These are phyloP conservation scores for Lactarius sanguifluus DNA, from an alignment of 768 basidiomycete species.

Conservation along the genomic window DNA sequence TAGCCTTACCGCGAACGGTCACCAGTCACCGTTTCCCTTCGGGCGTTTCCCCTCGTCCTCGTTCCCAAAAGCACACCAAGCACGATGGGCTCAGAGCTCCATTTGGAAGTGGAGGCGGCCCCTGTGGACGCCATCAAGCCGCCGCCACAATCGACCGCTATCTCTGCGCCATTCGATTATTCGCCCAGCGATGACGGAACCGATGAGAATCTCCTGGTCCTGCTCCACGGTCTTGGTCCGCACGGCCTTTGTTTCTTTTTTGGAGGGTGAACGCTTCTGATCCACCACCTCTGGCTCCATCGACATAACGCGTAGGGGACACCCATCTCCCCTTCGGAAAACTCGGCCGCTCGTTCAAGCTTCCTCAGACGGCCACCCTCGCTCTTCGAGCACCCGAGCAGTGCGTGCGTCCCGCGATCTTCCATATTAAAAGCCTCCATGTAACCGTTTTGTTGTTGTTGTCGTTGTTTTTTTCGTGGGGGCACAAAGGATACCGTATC, in stretches of 20 bases:
- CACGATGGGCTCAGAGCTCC: slow-evolving; percentile 22
- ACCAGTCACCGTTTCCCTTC: not conserved
- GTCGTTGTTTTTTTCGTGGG: not conserved
- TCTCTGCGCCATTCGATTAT: slow-evolving; percentile 65
- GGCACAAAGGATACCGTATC: slow-evolving; percentile 62
- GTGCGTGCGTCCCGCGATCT: slow-evolving; percentile 42
- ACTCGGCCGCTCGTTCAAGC: slow-evolving; percentile 67
- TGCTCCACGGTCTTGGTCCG: slow-evolving; percentile 85
- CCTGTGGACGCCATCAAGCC: slow-evolving; percentile 41
- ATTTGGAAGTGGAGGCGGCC: slow-evolving; percentile 16
- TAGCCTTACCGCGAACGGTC: not conserved
- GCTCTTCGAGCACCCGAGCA: slow-evolving; percentile 75
- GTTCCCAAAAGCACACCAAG: not conserved
- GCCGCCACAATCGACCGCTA: slow-evolving; percentile 44
- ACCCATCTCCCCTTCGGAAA: slow-evolving; percentile 74
- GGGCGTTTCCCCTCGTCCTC: too few species aligned
- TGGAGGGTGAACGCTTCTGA: not conserved
- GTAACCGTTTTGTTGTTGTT: not conserved
- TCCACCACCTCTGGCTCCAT: not conserved
- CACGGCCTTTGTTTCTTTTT: slow-evolving; percentile 9
- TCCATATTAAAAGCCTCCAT: not conserved
- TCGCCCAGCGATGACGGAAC: slow-evolving; percentile 75
- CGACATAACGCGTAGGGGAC: slow-evolving; percentile 57
- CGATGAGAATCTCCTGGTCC: slow-evolving; percentile 80
- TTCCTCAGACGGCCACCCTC: slow-evolving; percentile 91